These are phyloP conservation scores for Termitomyces eurrhizus DNA, from an alignment of 768 basidiomycete genomes.

Conservation along the genomic window DNA sequence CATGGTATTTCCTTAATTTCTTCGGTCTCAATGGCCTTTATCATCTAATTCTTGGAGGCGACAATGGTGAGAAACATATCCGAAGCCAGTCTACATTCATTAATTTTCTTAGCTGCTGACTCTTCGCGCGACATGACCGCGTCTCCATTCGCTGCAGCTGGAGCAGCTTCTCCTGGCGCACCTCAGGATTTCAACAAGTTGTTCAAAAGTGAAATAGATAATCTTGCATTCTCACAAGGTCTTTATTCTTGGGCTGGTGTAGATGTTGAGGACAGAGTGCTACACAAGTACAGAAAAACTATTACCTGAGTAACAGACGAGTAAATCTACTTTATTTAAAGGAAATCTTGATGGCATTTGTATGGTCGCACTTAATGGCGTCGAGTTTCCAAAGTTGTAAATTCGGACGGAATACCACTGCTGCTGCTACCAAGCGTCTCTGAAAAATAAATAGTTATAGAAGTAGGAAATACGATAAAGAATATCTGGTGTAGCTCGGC, in stretches of 20 bases:
- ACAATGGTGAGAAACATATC: conserved; percentile 63
- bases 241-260: conserved; percentile 80
- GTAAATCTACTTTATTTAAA: background rate
- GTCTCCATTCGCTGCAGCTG: conserved; percentile 60
- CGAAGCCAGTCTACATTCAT: background rate
- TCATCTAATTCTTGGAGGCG: conserved; percentile 85
- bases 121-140: conserved; percentile 70
- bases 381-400: background rate
- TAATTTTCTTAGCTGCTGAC: conserved; percentile 59
- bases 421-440: background rate
- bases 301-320: conserved; percentile 26
- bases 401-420: background rate
- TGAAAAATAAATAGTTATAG: background rate
- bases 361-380: too few relatives aligned
- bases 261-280: conserved; percentile 74
- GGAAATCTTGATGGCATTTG: background rate
- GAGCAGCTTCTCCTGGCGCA: conserved; percentile 45
- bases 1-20: conserved; percentile 99
- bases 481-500: background rate
- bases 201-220: conserved; percentile 89
- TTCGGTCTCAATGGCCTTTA: conserved; percentile 97
- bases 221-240: conserved; percentile 88
- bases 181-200: conserved; percentile 87
- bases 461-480: background rate
- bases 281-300: conserved; percentile 72